phyloP scores from a whole-genome alignment of 306 rosid species.

The cucumber (Cucumis sativus) region DNA sequence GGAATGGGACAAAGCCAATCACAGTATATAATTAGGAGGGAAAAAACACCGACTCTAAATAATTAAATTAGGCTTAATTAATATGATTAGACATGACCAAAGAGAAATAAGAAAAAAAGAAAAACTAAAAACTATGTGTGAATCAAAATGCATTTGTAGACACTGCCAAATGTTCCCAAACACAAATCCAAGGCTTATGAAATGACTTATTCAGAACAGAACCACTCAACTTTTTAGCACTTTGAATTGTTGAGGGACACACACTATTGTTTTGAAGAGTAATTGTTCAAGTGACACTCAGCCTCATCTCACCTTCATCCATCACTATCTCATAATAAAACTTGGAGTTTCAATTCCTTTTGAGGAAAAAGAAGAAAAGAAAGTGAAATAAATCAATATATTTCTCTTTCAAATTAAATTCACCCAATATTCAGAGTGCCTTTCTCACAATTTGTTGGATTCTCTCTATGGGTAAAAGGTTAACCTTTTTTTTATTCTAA shows the following conservation, averaged over 20 bases:
- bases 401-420: neutral
- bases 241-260: neutral
- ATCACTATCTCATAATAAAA: neutral
- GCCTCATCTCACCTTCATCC: neutral
- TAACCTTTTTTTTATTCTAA: neutral
- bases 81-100: neutral
- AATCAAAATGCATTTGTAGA: too few relatives aligned
- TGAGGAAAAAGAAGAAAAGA: neutral
- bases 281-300: neutral
- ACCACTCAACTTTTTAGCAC: neutral
- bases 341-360: neutral
- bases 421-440: neutral
- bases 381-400: neutral
- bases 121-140: too few relatives aligned
- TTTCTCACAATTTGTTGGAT: neutral
- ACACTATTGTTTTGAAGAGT: neutral
- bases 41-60: neutral
- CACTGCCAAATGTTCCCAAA: neutral
- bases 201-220: neutral
- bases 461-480: neutral
- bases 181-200: neutral
- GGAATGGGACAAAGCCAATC: neutral
- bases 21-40: too few relatives aligned
- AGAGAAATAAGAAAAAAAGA: too few relatives aligned
- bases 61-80: neutral